Base-by-base conservation (phyloP, 495 filamentous ascomycete species). In the Lepidopterella palustris region DNA sequence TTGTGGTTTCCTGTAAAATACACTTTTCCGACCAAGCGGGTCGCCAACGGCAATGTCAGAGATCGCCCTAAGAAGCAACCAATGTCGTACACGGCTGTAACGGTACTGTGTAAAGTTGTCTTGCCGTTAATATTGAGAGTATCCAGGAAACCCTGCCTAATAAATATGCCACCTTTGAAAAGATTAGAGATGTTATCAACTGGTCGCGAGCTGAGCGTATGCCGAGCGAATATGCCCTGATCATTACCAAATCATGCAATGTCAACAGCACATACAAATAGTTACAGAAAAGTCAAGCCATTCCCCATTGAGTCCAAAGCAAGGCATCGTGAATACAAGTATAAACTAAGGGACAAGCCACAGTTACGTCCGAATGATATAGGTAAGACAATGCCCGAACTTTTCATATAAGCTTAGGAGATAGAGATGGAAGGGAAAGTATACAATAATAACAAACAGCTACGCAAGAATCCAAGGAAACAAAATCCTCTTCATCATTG, bases 61-160 rank as follows among this genome's bases (percentile, higher is more conserved):
- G 29, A 87, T 75, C 9, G 82, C 81, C 84, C 84, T 15, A 84
- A 73, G 61, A 87, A 84, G 66, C 82, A 85, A 55, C 83, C 84
- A 60, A 87, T 71, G 49, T 84, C 82, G 72, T 87, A 87, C 20
- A 86, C 76, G 4, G 84, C 82, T 8, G 82, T 85, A n/a, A 83
- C 76, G 0, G 82, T 86, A 3, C 78, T 80, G 5, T 82, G 72
- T 4, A 76, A 60, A 20, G 72, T 76, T 1, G 76, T 79, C 51
- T 78, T 78, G 11, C 72, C 73, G 20, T 74, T 68, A 13, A 84
- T 67, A 62, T 82, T 66, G 28, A 79, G 72, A 11, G 74, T 69
- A 50, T 82, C 72, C 15, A 85, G 76, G 26, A 82, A 84, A 61
- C 85, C 74, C 29, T 77, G 65, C 0, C 80, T 82, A 26, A 84